Percentiles rank a stretch among this genome's conserved stretches.
These are phyloP conservation scores for Wickerhamiella pararugosa DNA, from an alignment of 1,139 yeast species.

Conservation along the genomic window DNA sequence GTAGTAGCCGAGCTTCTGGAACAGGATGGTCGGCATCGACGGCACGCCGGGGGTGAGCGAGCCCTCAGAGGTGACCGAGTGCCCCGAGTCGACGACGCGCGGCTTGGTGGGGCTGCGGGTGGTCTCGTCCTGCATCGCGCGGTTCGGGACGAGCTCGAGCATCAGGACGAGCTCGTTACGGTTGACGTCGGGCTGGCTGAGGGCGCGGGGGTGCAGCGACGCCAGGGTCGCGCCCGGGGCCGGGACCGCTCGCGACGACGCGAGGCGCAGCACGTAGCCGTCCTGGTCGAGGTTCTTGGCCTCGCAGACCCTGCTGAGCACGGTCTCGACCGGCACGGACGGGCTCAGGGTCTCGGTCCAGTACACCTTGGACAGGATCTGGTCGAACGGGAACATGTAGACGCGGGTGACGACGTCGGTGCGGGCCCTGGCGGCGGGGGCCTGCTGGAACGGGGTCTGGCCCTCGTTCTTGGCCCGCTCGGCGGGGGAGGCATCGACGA, in stretches of 20 bases:
- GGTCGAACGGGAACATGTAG: conserved; percentile 25
- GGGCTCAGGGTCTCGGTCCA: conserved; percentile 20
- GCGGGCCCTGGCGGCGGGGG: neutral
- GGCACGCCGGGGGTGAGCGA: neutral
- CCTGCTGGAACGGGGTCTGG: conserved; percentile 20
- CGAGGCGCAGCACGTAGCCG: conserved; percentile 24
- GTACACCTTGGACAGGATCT: conserved; percentile 20
- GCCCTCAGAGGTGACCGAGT: too few relatives aligned
- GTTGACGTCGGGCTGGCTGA: neutral
- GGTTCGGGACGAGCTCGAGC: conserved; percentile 7
- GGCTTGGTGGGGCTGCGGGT: conserved; percentile 3
- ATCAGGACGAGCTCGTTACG: neutral
- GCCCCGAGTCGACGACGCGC: neutral
- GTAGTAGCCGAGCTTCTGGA: conserved; percentile 25
- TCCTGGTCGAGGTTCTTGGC: conserved; percentile 23
- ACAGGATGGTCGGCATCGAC: conserved; percentile 1
- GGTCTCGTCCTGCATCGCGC: conserved; percentile 5
- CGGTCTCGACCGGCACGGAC: conserved; percentile 14
- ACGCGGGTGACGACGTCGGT: conserved; percentile 12
- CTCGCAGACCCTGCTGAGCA: conserved; percentile 23
- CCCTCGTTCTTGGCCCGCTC: conserved; percentile 24
- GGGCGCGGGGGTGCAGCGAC: conserved; percentile 2
- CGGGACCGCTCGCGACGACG: conserved; percentile 16
- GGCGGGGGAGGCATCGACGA: conserved; percentile 27
- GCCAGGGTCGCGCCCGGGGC: neutral